Evolutionary conservation across 2,329 filamentous ascomycete genomes (phyloP), one percentile per base, ranked within the genome.

Genomic region (Penicillium sp.): DNA sequence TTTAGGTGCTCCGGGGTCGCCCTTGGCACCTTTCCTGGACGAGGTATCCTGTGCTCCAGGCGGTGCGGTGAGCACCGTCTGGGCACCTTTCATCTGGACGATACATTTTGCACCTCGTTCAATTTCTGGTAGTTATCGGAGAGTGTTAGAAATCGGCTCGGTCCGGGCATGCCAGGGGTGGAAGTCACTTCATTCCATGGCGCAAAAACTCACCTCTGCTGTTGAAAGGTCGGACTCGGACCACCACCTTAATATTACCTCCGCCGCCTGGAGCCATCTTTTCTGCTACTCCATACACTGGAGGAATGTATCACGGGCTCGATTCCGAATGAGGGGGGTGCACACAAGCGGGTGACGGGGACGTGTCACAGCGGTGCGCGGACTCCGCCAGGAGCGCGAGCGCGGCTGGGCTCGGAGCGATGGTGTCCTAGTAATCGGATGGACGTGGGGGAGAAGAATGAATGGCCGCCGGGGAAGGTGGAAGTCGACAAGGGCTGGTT

Each of bases 241-340:
- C 94, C 82, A 99, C 94, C 80, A 99, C 94, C 87, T 99, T 99
- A 77, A 99, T 99, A 73, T 99, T 99, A 72, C 94, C 92, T 78
- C 90, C 92, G 70, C 90, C 90, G 66, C 84, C 82, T 66, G 84
- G 81, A 69, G 85, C 83, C 87, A 90, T 90, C 54, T 64, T 75
- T 63, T 51, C 58, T 58, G 62, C 66, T 70, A 51, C 67, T 68
- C 72, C 73, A 75, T 75, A 60, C 64, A 74, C 70, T 59, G 56
- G 57, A 53, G 49, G 26, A 18, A 46, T 23, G 58, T 45, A 31
- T 64, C 49, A 54, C 49, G 49, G 53, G 48, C 51, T 55, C 48
- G 34, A 55, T 45, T 42, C 21, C 37, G 37, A 18, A n/a, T 8
- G 37, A 24, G 37, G 19, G 58, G 48, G 34, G 54, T 31, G 48